A percentile compares a stretch with the other conserved stretches of the same genome.
Conservation (phyloP, 768 basidiomycete species). For the Kwoniella sp. region DNA sequence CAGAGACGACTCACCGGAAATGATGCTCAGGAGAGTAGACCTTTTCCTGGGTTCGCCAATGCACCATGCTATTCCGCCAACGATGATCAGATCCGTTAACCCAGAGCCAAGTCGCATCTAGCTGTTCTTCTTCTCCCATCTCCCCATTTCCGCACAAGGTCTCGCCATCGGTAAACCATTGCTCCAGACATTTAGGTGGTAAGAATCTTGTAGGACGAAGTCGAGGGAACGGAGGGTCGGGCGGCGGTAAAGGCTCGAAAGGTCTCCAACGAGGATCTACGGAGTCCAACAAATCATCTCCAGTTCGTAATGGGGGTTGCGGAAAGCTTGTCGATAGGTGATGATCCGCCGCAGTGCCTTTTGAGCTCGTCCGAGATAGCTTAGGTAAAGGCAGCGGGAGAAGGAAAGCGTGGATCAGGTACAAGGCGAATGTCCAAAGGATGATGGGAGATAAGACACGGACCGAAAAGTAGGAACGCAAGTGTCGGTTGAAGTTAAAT, state of each 20-base stretch:
- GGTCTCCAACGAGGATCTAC: slow-evolving; percentile 40
- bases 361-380: neutral
- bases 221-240: slow-evolving; percentile 44
- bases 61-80: slow-evolving; percentile 46
- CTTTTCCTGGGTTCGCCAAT: slow-evolving; percentile 26
- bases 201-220: slow-evolving; percentile 47
- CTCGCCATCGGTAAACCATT: slow-evolving; percentile 53
- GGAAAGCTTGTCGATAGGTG: slow-evolving; percentile 39
- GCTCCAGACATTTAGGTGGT: slow-evolving; percentile 43
- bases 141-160: slow-evolving; percentile 41
- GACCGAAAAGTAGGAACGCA: slow-evolving; percentile 14
- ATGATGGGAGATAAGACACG: slow-evolving; percentile 23
- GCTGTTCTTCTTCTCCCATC: slow-evolving; percentile 45
- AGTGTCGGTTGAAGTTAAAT: slow-evolving; percentile 1
- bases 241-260: slow-evolving; percentile 37
- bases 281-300: slow-evolving; percentile 42
- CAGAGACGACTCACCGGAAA: slow-evolving; percentile 37
- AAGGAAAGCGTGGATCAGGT: slow-evolving; percentile 29
- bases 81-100: slow-evolving; percentile 50
- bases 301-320: slow-evolving; percentile 35
- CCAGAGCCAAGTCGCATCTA: slow-evolving; percentile 53
- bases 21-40: slow-evolving; percentile 51
- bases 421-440: slow-evolving; percentile 32
- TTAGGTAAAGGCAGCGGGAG: slow-evolving; percentile 33
- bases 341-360: slow-evolving; percentile 15